These are phyloP conservation scores for Albifimbria verrucaria DNA, from an alignment of 2,329 filamentous ascomycete species.

Conservation along the genomic window DNA sequence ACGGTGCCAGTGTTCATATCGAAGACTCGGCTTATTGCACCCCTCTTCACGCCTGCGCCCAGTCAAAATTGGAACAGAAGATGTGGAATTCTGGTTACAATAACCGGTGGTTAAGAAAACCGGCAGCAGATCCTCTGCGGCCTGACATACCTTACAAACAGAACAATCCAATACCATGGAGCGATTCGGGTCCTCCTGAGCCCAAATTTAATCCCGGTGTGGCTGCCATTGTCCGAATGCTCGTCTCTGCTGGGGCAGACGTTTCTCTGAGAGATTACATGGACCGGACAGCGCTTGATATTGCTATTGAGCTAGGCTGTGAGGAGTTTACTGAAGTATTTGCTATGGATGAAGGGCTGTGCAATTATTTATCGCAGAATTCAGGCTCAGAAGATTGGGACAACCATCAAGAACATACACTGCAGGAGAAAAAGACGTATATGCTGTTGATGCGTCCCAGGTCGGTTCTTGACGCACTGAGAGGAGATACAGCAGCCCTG, in stretches of 20 bases:
- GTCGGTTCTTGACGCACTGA: background rate
- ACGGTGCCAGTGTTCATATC: constrained; percentile 5
- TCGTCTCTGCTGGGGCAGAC: background rate
- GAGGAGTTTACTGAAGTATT: constrained; percentile 10
- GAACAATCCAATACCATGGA: too few relatives aligned
- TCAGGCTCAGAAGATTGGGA: background rate
- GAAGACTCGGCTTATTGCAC: constrained; percentile 2
- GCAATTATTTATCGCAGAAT: constrained; percentile 1
- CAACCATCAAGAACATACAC: background rate
- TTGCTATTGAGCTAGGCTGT: constrained; percentile 10
- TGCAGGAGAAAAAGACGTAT: constrained; percentile 3
- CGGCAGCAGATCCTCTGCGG: constrained; percentile 5
- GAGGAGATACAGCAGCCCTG: background rate
- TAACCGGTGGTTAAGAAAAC: background rate
- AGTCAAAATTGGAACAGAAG: constrained; percentile 7
- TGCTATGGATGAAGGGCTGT: constrained; percentile 4
- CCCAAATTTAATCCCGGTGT: too few relatives aligned
- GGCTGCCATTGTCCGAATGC: too few relatives aligned
- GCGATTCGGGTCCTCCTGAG: too few relatives aligned
- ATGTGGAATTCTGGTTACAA: constrained; percentile 7
- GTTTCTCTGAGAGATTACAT: background rate
- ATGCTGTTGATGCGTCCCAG: constrained; percentile 11
- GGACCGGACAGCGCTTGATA: constrained; percentile 9
- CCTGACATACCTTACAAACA: too few relatives aligned
- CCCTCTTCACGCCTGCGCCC: constrained; percentile 15